Base-by-base conservation (phyloP, 2,329 filamentous ascomycete genomes). In the Fusarium tanahbumbuense region DNA sequence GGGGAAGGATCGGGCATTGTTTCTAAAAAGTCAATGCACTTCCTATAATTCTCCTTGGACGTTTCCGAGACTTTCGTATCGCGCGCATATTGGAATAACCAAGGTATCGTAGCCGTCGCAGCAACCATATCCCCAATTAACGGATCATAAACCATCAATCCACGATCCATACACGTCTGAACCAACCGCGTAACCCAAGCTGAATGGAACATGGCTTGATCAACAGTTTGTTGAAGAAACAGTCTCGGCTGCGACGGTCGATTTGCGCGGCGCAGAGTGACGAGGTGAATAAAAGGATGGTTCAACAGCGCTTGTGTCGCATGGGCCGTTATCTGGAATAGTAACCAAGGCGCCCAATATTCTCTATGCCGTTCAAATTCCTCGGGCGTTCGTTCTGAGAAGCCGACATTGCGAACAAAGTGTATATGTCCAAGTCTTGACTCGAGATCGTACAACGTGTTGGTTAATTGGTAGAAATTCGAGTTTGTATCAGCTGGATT, bases 131-230 rank as follows among this genome's bases (percentile, higher is more conserved):
- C 68, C 6, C 72, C 66, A 2, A 74, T 70, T 10, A 74, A 44
- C 0, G 72, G 72, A 15, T 74, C 72, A 15, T 60, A 64, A 5
- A 71, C 61, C 42, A 60, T 44, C 8, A 74, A 68, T 2, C 60
- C 58, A 13, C 68, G 45, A 23, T 73, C 72, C 23, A 73, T 47
- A 15, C 72, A 73, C 15, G 71, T 74, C 23, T 74, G 68, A 1
- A 73, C 54, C 18, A 74, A 40, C 2, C 70, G 46, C 1, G 62
- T 58, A 8, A 74, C 72, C 72, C 72, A 74, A 1, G 63, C 65
- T 10, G 68, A 73, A 28, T 74, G 71, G n/a, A 72, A 74, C 49
- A 74, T 60, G 1, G 72, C 72, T 3, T 74, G 72, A 6, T 74
- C 72, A 2, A 74, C 70, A 1, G 72, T 73, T 12, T 70, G 61